These are phyloP conservation scores for Patellifolia procumbens DNA, from an alignment of 179 eudicot genomes.

Conservation along the genomic window DNA sequence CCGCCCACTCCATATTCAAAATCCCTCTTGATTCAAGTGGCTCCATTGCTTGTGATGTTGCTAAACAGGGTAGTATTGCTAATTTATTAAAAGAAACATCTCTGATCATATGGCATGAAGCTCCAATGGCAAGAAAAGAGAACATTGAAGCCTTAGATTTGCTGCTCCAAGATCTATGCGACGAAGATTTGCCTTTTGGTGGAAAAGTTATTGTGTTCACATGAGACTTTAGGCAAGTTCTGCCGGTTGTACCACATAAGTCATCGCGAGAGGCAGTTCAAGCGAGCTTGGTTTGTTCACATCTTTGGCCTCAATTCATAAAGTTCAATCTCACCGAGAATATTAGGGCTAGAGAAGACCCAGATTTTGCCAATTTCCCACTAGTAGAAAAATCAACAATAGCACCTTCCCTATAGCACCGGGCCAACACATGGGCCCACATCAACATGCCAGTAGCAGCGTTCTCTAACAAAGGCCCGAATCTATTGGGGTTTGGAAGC, in stretches of 20 bases:
- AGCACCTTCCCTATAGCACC: no score
- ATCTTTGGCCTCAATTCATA: no score
- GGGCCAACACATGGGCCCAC: no score
- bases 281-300: no score
- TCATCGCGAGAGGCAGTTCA: no score
- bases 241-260: neutral
- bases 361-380: no score
- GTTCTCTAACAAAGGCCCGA: no score
- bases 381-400: no score
- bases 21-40: neutral
- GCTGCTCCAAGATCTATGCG: neutral
- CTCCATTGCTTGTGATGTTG: neutral
- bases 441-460: no score
- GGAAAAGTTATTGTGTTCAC: neutral
- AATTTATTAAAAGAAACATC: neutral
- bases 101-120: conserved; percentile 8
- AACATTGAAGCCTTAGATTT: neutral
- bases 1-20: neutral
- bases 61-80: neutral
- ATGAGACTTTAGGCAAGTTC: neutral
- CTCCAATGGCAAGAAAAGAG: neutral
- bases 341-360: no score
- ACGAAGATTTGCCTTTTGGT: neutral
- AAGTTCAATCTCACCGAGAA: no score
- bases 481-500: no score